Evolutionary conservation across 306 rosid species (phyloP).

Genomic region (Prunus davidiana): DNA sequence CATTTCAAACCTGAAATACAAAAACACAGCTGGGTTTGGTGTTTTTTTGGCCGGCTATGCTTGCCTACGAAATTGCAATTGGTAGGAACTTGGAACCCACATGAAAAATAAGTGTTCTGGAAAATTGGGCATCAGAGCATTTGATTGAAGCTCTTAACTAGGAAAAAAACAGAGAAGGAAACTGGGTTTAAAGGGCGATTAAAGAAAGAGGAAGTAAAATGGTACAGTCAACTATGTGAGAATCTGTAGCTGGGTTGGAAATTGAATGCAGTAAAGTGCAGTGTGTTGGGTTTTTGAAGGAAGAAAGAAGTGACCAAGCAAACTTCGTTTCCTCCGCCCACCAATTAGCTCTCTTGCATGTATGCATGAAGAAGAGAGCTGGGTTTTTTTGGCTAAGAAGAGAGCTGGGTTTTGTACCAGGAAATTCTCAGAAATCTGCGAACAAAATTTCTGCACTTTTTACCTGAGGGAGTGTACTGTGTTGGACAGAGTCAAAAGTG

Average conservation of each 20-base stretch:
- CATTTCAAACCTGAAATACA: conserved; percentile 8
- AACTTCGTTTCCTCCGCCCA: neutral
- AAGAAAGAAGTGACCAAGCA: neutral
- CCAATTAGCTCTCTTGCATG: neutral
- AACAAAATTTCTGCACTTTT: no score
- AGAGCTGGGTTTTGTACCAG: neutral
- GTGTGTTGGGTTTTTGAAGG: neutral
- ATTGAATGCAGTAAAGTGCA: neutral
- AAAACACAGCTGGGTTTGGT: neutral
- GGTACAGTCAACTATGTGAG: neutral
- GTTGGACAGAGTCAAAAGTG: neutral
- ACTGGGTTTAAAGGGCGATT: neutral
- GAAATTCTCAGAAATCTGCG: neutral
- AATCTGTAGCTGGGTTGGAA: neutral
- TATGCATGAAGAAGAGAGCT: neutral
- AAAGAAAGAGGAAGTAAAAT: neutral
- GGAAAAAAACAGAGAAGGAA: neutral
- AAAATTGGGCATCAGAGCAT: neutral
- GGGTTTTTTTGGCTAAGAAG: neutral
- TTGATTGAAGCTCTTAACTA: neutral
- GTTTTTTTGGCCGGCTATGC: neutral
- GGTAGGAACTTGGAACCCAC: neutral
- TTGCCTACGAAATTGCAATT: neutral
- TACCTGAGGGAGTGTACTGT: neutral
- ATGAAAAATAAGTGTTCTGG: neutral